phyloP scores from a whole-genome alignment of 495 filamentous ascomycete species.

The Usnea hakonensis region DNA sequence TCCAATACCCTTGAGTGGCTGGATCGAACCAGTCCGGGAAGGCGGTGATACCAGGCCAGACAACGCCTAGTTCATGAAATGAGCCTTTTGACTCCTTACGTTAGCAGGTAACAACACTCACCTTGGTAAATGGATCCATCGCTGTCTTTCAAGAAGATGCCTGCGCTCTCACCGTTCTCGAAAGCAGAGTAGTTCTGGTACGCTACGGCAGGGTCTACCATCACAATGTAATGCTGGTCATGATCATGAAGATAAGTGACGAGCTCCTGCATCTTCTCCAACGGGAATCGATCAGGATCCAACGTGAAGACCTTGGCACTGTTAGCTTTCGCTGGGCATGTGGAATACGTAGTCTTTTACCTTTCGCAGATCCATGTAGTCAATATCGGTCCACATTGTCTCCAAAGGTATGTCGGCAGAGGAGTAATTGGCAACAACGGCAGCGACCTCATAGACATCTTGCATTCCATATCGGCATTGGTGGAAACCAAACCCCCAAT shows the following conservation, averaged over 20 bases:
- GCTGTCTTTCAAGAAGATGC: constrained; percentile 55
- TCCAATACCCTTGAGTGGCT: constrained; percentile 63
- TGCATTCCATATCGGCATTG: constrained; percentile 77
- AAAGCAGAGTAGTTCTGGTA: constrained; percentile 60
- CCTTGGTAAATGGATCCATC: constrained; percentile 66
- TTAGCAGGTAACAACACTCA: constrained; percentile 18
- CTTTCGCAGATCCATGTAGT: constrained; percentile 62
- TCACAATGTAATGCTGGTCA: constrained; percentile 73
- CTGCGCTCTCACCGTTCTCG: constrained; percentile 51
- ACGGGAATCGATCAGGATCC: constrained; percentile 64
- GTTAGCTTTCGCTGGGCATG: neutral
- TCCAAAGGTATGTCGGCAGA: constrained; percentile 70
- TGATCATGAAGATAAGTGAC: constrained; percentile 64
- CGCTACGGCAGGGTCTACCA: constrained; percentile 81
- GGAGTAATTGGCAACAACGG: constrained; percentile 74
- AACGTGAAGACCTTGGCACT: constrained; percentile 48
- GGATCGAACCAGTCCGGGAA: constrained; percentile 82
- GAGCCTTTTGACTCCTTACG: constrained; percentile 23
- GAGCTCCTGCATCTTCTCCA: constrained; percentile 58
- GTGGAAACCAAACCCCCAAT: constrained; percentile 80
- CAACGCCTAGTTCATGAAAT: constrained; percentile 37
- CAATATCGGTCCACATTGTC: constrained; percentile 86
- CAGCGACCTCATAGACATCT: constrained; percentile 70
- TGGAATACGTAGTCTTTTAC: constrained; percentile 29
- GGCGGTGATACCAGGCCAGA: constrained; percentile 76